A percentile compares a stretch with the other conserved stretches of the same genome.
These are phyloP conservation scores for Torulaspora pretoriensis DNA, from an alignment of 1,139 yeast genomes.

Conservation along the genomic window DNA sequence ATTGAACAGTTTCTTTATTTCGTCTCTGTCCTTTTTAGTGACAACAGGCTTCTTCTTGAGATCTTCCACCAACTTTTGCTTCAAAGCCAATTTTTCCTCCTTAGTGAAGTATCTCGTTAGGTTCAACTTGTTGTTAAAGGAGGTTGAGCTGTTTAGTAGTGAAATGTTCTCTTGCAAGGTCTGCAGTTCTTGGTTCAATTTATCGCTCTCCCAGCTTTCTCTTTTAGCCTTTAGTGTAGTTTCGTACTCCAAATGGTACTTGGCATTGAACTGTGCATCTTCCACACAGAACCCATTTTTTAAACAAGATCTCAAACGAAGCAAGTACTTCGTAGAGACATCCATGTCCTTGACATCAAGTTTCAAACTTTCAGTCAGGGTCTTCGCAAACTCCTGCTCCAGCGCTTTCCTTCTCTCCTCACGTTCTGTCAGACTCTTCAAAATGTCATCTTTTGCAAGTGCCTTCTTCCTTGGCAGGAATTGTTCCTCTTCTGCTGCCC, in stretches of 20 bases:
- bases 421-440: conserved; percentile 41
- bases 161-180: conserved; percentile 29
- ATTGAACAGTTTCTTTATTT: conserved; percentile 37
- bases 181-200: conserved; percentile 31
- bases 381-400: conserved; percentile 29
- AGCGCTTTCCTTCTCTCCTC: conserved; percentile 39
- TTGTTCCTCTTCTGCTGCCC: conserved; percentile 53
- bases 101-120: conserved; percentile 38
- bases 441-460: conserved; percentile 50
- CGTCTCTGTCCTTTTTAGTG: conserved; percentile 35
- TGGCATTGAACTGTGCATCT: conserved; percentile 58
- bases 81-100: conserved; percentile 38
- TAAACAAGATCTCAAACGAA: conserved; percentile 47
- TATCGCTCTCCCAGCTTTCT: conserved; percentile 39
- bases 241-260: conserved; percentile 49
- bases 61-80: conserved; percentile 33
- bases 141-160: conserved; percentile 23
- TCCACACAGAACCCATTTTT: conserved; percentile 48
- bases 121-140: conserved; percentile 42
- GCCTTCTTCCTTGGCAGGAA: conserved; percentile 48
- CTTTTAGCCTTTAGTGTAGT: conserved; percentile 43
- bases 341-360: conserved; percentile 39
- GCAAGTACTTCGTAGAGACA: conserved; percentile 51
- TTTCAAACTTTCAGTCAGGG: conserved; percentile 32
- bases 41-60: conserved; percentile 28